phyloP scores from a whole-genome alignment of 2,329 filamentous ascomycete species.

The Ceratocystis harringtonii region DNA sequence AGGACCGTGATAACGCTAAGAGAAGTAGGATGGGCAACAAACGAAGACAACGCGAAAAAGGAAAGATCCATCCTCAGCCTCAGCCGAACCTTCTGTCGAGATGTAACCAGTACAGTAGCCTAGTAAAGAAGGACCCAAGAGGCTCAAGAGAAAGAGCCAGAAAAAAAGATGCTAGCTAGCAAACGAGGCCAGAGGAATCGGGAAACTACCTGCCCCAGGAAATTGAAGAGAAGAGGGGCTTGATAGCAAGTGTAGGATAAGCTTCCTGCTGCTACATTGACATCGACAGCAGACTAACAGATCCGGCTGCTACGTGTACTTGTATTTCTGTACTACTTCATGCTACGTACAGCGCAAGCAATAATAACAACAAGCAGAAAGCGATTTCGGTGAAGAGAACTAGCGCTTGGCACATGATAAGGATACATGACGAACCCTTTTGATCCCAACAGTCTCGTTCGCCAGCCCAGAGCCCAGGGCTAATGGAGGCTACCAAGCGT shows the following conservation, averaged over 20 bases:
- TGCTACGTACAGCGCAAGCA: background rate
- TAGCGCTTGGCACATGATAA: background rate
- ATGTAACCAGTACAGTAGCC: background rate
- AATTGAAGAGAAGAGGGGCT: background rate
- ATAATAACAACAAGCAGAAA: background rate
- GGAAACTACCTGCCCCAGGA: background rate
- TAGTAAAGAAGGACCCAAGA: background rate
- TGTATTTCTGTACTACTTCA: background rate
- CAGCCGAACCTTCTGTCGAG: background rate
- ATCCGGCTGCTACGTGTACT: background rate
- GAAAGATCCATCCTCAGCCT: background rate
- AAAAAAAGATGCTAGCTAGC: background rate
- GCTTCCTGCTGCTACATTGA: background rate
- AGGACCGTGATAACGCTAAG: background rate
- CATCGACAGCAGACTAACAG: background rate
- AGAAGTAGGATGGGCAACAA: background rate
- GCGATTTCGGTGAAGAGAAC: too few species aligned
- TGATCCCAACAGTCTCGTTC: background rate
- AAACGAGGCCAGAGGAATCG: background rate
- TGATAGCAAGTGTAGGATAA: background rate
- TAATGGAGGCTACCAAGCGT: background rate
- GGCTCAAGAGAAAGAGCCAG: background rate
- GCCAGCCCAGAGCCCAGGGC: background rate
- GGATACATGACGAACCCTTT: background rate
- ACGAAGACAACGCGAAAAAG: background rate